phyloP scores from a whole-genome alignment of 805 yeast genomes.

The Candida ponderosae region DNA sequence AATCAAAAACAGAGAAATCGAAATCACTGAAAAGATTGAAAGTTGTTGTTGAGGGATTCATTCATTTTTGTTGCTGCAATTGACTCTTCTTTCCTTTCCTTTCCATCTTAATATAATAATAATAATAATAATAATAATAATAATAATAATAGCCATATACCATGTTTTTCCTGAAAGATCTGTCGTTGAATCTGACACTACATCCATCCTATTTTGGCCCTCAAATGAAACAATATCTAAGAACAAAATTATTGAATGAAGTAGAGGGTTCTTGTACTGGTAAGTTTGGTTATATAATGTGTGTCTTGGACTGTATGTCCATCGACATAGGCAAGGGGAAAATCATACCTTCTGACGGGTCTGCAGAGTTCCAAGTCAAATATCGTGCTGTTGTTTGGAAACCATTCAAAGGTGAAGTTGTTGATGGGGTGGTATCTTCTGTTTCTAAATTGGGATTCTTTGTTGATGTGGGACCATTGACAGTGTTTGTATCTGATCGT shows the following conservation, averaged over 20 bases:
- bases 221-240: slow-evolving; percentile 88
- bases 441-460: slow-evolving; percentile 94
- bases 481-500: slow-evolving; percentile 91
- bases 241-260: slow-evolving; percentile 85
- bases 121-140: no score
- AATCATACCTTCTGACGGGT: slow-evolving; percentile 84
- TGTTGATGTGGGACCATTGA: slow-evolving; percentile 95
- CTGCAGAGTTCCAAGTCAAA: slow-evolving; percentile 94
- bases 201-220: slow-evolving; percentile 98
- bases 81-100: no score
- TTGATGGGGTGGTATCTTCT: slow-evolving; percentile 90
- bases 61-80: no score
- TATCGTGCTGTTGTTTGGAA: slow-evolving; percentile 97
- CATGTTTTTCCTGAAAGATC: slow-evolving; percentile 62
- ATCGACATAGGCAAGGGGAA: slow-evolving; percentile 94
- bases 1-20: no score
- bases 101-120: no score
- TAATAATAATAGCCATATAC: no score
- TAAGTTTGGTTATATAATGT: slow-evolving; percentile 94
- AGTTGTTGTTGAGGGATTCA: no score
- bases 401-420: slow-evolving; percentile 98
- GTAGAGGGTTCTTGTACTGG: slow-evolving; percentile 99
- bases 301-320: slow-evolving; percentile 90
- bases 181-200: slow-evolving; percentile 82
- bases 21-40: no score